Base-by-base conservation (phyloP, 2,329 filamentous ascomycete species). In the Aureobasidium sp. region DNA sequence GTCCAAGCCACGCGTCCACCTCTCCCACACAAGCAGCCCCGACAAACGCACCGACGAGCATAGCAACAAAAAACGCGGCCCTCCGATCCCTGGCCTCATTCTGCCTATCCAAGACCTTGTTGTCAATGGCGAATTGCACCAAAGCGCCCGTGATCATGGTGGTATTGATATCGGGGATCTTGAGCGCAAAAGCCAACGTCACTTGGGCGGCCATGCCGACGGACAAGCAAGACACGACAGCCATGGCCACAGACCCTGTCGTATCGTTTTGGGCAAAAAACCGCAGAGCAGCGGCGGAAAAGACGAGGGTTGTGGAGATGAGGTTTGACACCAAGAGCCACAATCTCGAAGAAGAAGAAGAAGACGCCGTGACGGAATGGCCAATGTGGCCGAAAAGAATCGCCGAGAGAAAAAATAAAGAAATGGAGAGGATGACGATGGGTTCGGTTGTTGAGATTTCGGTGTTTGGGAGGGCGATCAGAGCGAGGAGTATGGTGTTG, bases 401-500 rank as follows among this genome's bases (percentile, higher is more conserved):
- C 3, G 60, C 59, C 7, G 62, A 62, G 25, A 42, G 27, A 34
- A 65, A 50, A 57, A 65, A 65, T 17, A 58, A 55, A 21, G 54
- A 44, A 12, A 65, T 61, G 2, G 55, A 58, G 1, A 61, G 52
- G 5, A 52, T 61, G 17, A 65, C 59, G 45, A 63, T 62, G 16
- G 52, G 30, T 35, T 57, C 56, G 11, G 40, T 54, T 30, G 53
- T 41, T 1, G 54, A 24, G 8, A 56, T 47, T 4, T 51, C 38
- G 1, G 49, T 10, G 10, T 47, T 40, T 16, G 48, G 21, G 4
- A 57, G 38, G 3, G 57, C 55, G 10, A 49, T 67, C 53, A 81
- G 69, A 25, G 78, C 79, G 7, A 83, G 71, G 60, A 84, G 77
- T 44, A 84, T 75, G 2, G 80, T 83, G 66, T 84, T 84, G 55